Conservation (phyloP, 2,329 filamentous ascomycete genomes). For the Penicillium hesseltinei region DNA sequence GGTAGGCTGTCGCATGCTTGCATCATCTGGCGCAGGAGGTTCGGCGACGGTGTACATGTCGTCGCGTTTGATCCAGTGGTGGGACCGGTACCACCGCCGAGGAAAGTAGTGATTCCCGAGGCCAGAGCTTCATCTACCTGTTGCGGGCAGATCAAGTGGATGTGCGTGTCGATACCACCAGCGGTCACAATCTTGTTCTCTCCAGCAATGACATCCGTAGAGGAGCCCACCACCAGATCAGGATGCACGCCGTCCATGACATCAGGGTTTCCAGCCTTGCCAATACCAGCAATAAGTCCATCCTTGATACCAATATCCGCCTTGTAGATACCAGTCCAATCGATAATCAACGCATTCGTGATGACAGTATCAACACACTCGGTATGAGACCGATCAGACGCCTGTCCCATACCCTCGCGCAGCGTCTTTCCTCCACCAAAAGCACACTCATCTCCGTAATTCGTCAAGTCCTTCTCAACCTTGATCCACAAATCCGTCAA, state of each 20-base stretch:
- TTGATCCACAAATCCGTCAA: conserved; percentile 85
- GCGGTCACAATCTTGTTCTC: conserved; percentile 90
- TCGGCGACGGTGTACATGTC: conserved; percentile 84
- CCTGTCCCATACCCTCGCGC: conserved; percentile 93
- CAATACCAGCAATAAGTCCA: conserved; percentile 81
- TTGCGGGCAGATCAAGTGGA: conserved; percentile 94
- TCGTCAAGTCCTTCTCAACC: conserved; percentile 81
- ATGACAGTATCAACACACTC: conserved; percentile 81
- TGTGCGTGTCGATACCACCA: conserved; percentile 84
- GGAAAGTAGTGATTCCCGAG: conserved; percentile 83
- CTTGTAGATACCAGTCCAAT: conserved; percentile 93
- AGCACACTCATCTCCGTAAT: conserved; percentile 89
- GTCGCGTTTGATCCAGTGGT: conserved; percentile 88
- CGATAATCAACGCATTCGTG: conserved; percentile 84
- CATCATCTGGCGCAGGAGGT: conserved; percentile 83
- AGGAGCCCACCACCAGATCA: conserved; percentile 77
- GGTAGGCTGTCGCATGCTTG: conserved; percentile 80
- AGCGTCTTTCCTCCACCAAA: conserved; percentile 95
- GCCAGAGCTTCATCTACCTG: conserved; percentile 81
- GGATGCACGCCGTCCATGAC: conserved; percentile 84
- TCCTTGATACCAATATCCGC: conserved; percentile 93
- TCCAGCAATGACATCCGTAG: conserved; percentile 87
- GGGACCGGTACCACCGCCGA: conserved; percentile 90
- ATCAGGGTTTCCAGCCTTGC: conserved; percentile 96
- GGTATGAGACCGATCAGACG: conserved; percentile 68